Evolutionary conservation across 148 eudicot genomes (phyloP), one percentile per base, ranked within the genome.

Genomic region (Bassia scoparia): DNA sequence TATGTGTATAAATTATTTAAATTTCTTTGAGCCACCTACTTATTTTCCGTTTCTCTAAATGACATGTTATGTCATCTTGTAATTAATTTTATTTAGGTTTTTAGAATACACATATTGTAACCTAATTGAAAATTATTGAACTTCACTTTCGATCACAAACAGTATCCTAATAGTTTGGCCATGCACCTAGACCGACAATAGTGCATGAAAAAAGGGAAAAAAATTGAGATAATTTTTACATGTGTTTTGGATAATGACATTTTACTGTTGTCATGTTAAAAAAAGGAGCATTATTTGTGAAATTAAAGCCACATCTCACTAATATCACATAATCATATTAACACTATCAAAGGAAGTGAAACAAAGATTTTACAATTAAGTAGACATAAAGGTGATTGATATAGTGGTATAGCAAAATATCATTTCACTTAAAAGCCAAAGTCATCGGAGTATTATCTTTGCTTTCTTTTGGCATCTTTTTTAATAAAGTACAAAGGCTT

Each of bases 191-290:
- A 60, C 73, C 69, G 50, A 73, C 73, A 73, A 48, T 50, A 67
- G 81, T 66, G 67, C 71, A 73, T 48, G 71, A 10, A 20, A 66
- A 65, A 56, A 29, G 46, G 1, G 26, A 43, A 59, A 21, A 33
- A n/a, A 41, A 9, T 48, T 35, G 15, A 63, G 27, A 35, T 2
- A 17, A 63, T 2, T 7, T 46, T 33, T 34, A 55, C 52, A 61
- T n/a, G 52, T 67, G 34, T 61, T 69, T 50, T 77, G 75, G 74
- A 71, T 71, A 72, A 77, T 74, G 77, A 54, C 77, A 62, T 70
- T 74, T 20, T 53, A 71, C 5, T 26, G 35, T 29, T 24, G 27
- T 33, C n/a, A n/a, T 23, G 49, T 21, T 35, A 52, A 59, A 69
- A 34, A 41, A 26, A 46, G 24, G 17, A 38, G 54, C 27, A 52